Evolutionary conservation across 1,139 yeast genomes (phyloP).

Genomic region (Diutina rugosa): DNA sequence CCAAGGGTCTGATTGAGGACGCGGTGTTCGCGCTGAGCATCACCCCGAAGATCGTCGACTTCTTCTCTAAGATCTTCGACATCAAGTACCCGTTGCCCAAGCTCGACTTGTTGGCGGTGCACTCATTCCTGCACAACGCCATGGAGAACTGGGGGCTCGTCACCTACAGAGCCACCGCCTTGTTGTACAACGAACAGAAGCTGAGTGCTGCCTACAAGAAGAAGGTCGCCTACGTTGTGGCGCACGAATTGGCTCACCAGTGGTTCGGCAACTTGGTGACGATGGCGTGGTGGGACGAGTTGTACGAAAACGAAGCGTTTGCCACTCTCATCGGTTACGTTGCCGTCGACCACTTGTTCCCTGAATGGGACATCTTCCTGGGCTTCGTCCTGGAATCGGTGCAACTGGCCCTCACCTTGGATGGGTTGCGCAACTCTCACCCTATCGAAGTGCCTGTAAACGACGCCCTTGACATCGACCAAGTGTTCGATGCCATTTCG

Average conservation of each 20-base stretch:
- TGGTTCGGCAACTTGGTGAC: conserved; percentile 56
- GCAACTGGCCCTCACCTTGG: conserved; percentile 39
- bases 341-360: conserved; percentile 38
- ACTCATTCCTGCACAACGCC: conserved; percentile 46
- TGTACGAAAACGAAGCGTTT: conserved; percentile 53
- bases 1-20: conserved; percentile 51
- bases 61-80: conserved; percentile 38
- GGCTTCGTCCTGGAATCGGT: conserved; percentile 38
- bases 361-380: conserved; percentile 48
- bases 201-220: conserved; percentile 35
- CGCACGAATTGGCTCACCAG: conserved; percentile 54
- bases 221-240: conserved; percentile 41
- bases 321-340: conserved; percentile 48
- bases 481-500: conserved; percentile 33
- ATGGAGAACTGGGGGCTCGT: conserved; percentile 54
- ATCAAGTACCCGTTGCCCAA: conserved; percentile 50
- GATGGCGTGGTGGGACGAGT: conserved; percentile 54
- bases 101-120: conserved; percentile 44
- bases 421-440: conserved; percentile 41
- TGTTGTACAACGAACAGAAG: conserved; percentile 32
- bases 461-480: conserved; percentile 42
- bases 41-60: conserved; percentile 39
- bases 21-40: conserved; percentile 32
- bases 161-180: conserved; percentile 41
- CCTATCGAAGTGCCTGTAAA: conserved; percentile 46